Evolutionary conservation across 495 filamentous ascomycete species (phyloP), one percentile per base, ranked within the genome.

Genomic region (Parmelia sp.): DNA sequence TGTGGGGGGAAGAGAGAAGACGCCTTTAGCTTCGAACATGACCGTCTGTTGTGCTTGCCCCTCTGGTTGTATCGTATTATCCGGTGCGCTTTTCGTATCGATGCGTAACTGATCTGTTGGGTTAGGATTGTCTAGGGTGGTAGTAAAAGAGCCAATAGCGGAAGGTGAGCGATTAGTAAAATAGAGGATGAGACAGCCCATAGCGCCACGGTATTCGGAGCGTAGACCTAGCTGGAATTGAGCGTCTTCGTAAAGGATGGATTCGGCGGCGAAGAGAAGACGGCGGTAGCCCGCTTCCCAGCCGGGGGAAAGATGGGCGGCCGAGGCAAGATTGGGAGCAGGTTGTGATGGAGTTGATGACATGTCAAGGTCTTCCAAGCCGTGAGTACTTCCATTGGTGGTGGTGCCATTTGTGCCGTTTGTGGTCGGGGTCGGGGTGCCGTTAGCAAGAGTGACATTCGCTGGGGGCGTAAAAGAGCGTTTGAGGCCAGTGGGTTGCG

Each of bases 131-230:
- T 97, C 91, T 25, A 97, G 75, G 1, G 95, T 97, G 2, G 94
- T 96, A 0, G 94, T 97, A 75, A 99, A 91, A 9, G 91, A 94
- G 66, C 84, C 86, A 60, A 97, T 88, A 4, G 88, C 76, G 60
- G 86, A 86, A 0, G 90, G 84, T 3, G 90, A 90, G 74, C 96
- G 96, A 76, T 97, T 97, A 45, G 88, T 88, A 72, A 97, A 93
- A 75, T 97, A 97, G 58, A 97, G 77, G 70, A 97, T 97, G 49
- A 99, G 80, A 65, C 93, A 96, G 58, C 94, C 95, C 81, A 96
- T 88, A 68, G 96, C 89, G 23, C 84, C 90, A 62, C 95, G 90
- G 72, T 96, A 99, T 74, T 99, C 95, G 7, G 90, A 91, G 9
- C 95, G 88, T 57, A 97, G 75, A 39, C 94, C 95, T 44, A 99